Evolutionary conservation across 371 early-diverging fungal genomes (phyloP), one percentile per base, ranked within the genome.

Genomic region (Syncephalastrum contaminatum): DNA sequence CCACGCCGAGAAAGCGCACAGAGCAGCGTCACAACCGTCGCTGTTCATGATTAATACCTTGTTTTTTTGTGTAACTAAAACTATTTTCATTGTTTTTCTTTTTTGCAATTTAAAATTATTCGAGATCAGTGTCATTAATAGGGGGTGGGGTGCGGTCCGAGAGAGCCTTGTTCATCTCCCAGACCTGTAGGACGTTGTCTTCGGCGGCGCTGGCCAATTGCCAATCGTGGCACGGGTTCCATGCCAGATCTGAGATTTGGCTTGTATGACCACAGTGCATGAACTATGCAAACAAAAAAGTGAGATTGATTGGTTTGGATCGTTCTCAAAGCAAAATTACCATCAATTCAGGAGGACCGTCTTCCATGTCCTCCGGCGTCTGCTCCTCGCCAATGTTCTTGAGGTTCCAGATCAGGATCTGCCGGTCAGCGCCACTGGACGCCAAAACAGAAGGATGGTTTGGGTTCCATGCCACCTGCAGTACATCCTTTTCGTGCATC

Each of bases 241-340:
- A 99, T 45, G 88, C 84, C 57, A 99, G 88, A 70, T 99, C 99
- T 36, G 93, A 88, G 36, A 99, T 93, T 65, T 88, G 88, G 80
- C 90, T 91, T 19, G 99, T 99, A 71, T 99, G 99, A 20, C 99
- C 99, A 51, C 97, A 97, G 67, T 99, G 99, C 44, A 99, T 85
- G 83, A 99, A 99, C 89, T 89, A 62, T 4, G 24, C 18, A 51
- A 48, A 51, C n/a, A 46, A 61, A 48, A 25, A 51, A 50, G 42
- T 5, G 27, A 43, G 7, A 3, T 14, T 1, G 15, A 45, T 44
- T 43, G 44, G 18, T 14, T 18, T 10, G 2, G 44, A 42, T 52
- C 41, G 25, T 21, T 45, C 39, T 43, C 48, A 46, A 16, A 52
- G 51, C 49, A 45, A 49, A 27, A 61, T 66, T 80, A 87, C 91